Percentiles rank a stretch among this genome's conserved stretches.
Evolutionary conservation across 1,284 basidiomycete species (phyloP).

Genomic region (Porodaedalea pini): DNA sequence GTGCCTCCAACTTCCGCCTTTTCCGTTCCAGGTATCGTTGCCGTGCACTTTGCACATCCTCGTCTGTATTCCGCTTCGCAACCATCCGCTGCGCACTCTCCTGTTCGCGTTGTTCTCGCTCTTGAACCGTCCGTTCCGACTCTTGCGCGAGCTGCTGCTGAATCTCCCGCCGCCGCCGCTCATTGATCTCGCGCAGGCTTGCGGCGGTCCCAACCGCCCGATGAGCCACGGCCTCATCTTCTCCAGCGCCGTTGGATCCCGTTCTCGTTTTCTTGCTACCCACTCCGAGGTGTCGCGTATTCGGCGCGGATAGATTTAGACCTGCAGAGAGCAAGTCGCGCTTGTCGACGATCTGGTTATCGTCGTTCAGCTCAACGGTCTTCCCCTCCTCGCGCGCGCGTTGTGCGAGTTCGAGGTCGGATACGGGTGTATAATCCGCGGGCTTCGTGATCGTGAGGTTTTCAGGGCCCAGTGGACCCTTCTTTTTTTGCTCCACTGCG

Average conservation of each 20-base stretch:
- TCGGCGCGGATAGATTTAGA: conserved; percentile 83
- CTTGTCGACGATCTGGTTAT: conserved; percentile 96
- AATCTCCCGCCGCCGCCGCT: conserved; percentile 71
- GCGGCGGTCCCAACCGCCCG: conserved; percentile 81
- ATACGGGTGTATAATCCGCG: conserved; percentile 50
- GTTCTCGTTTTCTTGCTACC: conserved; percentile 28
- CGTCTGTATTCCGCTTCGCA: conserved; percentile 66
- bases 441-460: conserved; percentile 74
- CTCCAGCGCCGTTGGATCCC: conserved; percentile 19
- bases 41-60: conserved; percentile 66
- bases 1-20: conserved; percentile 66
- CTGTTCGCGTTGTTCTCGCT: conserved; percentile 57
- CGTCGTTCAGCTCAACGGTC: conserved; percentile 94
- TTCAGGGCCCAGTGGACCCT: conserved; percentile 28
- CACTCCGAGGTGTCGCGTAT: conserved; percentile 62
- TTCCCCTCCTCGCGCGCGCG: conserved; percentile 72
- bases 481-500: conserved; percentile 42
- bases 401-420: conserved; percentile 71
- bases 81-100: conserved; percentile 55
- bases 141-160: conserved; percentile 73
- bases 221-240: conserved; percentile 44
- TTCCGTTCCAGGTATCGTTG: conserved; percentile 80
- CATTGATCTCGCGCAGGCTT: conserved; percentile 73
- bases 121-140: conserved; percentile 50
- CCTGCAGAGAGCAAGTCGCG: conserved; percentile 89